These are phyloP conservation scores for Hysterangium stoloniferum DNA, from an alignment of 768 basidiomycete genomes.

Conservation along the genomic window DNA sequence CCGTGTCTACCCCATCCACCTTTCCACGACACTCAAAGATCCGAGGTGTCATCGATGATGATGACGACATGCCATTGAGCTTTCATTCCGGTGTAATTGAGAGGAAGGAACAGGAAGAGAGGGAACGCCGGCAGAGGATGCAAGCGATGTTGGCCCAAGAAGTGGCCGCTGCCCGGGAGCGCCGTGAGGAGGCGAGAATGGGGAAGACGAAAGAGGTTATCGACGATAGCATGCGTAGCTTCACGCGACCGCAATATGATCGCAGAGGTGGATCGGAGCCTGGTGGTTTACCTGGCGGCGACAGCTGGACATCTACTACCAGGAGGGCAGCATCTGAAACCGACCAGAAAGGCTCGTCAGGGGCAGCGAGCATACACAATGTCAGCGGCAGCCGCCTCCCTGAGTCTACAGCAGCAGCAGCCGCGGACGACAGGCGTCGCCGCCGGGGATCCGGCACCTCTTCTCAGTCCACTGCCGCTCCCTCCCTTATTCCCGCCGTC, in stretches of 20 bases:
- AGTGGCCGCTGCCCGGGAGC: conserved; percentile 48
- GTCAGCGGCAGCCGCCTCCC: neutral
- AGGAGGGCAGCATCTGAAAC: conserved; percentile 11
- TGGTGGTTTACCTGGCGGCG: no score
- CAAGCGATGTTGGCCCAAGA: conserved; percentile 48
- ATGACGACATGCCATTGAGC: conserved; percentile 60
- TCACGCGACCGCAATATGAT: conserved; percentile 3
- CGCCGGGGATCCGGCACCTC: neutral
- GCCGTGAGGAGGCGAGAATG: conserved; percentile 45
- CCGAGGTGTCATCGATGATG: conserved; percentile 33
- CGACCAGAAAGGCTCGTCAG: conserved; percentile 11
- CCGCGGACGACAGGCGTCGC: neutral
- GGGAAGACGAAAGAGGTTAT: neutral
- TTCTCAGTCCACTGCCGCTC: neutral
- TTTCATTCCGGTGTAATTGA: conserved; percentile 50
- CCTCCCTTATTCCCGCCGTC: neutral
- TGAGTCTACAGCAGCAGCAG: neutral
- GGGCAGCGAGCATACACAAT: neutral
- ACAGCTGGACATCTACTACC: neutral
- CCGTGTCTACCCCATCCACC: neutral
- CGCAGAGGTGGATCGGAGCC: no score
- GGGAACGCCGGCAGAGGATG: conserved; percentile 49
- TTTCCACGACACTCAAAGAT: neutral
- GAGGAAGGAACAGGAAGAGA: conserved; percentile 67
- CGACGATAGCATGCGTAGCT: neutral